Base-by-base conservation (phyloP, 495 filamentous ascomycete genomes). In the Penicillium egyptiacum region DNA sequence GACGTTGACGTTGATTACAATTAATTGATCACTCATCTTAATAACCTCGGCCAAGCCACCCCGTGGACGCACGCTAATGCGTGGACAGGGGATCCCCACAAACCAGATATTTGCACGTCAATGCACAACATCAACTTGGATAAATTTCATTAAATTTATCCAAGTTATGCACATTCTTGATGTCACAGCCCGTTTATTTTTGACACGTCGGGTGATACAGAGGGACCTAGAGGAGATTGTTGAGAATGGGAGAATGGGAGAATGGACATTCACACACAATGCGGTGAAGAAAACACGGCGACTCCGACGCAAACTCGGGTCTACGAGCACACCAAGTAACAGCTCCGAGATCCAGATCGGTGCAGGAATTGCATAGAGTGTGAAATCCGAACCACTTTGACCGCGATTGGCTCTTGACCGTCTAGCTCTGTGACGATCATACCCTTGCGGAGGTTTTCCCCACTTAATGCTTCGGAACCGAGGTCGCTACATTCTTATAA, bases 381-480 rank as follows among this genome's bases (percentile, higher is more conserved):
- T 49, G 55, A 63, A 61, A 53, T 51, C 58, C 58, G 53, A 26
- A n/a, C 10, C 46, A 30, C 30, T 5, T 5, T 4, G 5, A 1
- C 23, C 33, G 50, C 39, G 16, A 68, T 68, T 68, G 60, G 65
- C 22, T 41, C 37, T 43, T 4, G 4, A 5, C 7, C 17, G n/a
- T 47, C n/a, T 31, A n/a, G 26, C 26, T 48, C 4, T 22, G 10
- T 20, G 55, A 55, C 53, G 44, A 58, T 65, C 50, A 39, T 50
- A n/a, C 35, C 31, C 41, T 37, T 48, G 2, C 17, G 25, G 43
- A 20, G n/a, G 4, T 16, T 44, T 23, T 40, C 55, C 28, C 40
- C 50, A 54, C 50, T 42, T 17, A 5, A 5, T 35, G 22, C 53
- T 17, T 51, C n/a, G 4, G 20, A 14, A 17, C 26, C n/a, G 28